Evolutionary conservation across 225 moss, liverwort and hornwort species (phyloP).

Genomic region (Sphagnum tenellum): DNA sequence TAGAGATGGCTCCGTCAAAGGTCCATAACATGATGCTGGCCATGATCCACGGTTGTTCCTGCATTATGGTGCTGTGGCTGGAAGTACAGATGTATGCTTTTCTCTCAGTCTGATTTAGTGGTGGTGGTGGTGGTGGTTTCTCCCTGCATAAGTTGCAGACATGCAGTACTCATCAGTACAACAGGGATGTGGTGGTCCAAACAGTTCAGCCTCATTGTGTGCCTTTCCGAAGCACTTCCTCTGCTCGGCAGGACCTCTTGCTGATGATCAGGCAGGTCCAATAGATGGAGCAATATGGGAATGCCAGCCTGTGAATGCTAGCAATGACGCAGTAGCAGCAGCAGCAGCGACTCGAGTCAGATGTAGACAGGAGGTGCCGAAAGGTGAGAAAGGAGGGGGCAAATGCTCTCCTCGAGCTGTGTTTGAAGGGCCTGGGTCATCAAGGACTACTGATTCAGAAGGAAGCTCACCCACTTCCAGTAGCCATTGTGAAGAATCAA

Average conservation of each 20-base stretch:
- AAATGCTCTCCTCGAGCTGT: constrained; percentile 67
- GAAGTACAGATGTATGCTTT: too few relatives aligned
- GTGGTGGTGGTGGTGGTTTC: too few relatives aligned
- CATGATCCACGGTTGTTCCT: too few relatives aligned
- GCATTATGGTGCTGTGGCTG: too few relatives aligned
- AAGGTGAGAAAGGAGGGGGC: constrained; percentile 30
- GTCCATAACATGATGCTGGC: too few relatives aligned
- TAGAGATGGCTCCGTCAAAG: too few relatives aligned
- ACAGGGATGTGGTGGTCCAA: constrained; percentile 9
- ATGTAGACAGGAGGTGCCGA: constrained; percentile 3
- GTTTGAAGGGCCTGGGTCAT: constrained; percentile 52
- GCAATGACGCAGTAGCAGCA: neutral
- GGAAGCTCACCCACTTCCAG: constrained; percentile 31
- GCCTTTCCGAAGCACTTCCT: constrained; percentile 27
- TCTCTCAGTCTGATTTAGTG: too few relatives aligned
- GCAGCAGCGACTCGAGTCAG: constrained; percentile 1
- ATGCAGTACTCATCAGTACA: neutral
- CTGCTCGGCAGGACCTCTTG: constrained; percentile 22
- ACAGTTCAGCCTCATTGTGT: constrained; percentile 9
- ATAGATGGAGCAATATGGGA: constrained; percentile 40
- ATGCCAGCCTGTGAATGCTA: constrained; percentile 10
- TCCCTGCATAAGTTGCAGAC: too few relatives aligned
- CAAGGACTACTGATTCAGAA: constrained; percentile 21
- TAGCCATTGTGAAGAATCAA: constrained; percentile 30
- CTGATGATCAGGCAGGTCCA: constrained; percentile 36